Evolutionary conservation across 768 basidiomycete genomes (phyloP).

Genomic region (Terana coerulea): DNA sequence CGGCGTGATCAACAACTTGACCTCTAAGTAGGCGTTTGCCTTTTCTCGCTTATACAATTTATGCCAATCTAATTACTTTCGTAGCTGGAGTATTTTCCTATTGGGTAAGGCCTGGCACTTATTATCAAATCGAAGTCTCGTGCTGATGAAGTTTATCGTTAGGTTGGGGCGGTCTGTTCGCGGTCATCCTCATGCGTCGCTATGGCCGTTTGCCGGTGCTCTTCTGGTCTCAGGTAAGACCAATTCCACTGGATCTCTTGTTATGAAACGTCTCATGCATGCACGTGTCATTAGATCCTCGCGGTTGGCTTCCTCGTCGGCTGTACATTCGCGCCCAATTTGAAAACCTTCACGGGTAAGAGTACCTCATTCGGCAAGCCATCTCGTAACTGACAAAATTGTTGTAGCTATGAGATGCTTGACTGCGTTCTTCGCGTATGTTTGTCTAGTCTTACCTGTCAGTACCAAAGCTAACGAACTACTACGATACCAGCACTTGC

Average conservation of each 20-base stretch:
- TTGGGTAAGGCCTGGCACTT: slow-evolving; percentile 34
- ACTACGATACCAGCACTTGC: slow-evolving; percentile 34
- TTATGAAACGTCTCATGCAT: too few species aligned
- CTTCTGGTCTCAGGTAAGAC: slow-evolving; percentile 69
- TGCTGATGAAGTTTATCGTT: slow-evolving; percentile 5
- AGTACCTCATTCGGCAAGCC: not conserved
- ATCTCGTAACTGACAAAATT: not conserved
- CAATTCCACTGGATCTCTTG: not conserved
- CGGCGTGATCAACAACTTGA: slow-evolving; percentile 57
- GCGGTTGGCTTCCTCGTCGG: slow-evolving; percentile 57
- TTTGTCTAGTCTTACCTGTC: not conserved
- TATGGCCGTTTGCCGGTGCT: slow-evolving; percentile 62
- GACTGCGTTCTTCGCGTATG: slow-evolving; percentile 53
- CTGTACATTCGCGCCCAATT: slow-evolving; percentile 52
- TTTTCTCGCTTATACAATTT: not conserved
- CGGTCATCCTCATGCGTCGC: slow-evolving; percentile 62
- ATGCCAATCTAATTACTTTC: not conserved
- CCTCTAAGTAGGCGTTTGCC: slow-evolving; percentile 39
- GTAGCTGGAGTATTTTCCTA: slow-evolving; percentile 64
- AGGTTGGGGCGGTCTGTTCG: slow-evolving; percentile 60
- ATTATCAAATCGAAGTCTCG: too few species aligned
- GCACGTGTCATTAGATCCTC: slow-evolving; percentile 43
- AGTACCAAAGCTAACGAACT: not conserved
- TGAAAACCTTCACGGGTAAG: slow-evolving; percentile 55
- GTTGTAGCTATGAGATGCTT: slow-evolving; percentile 53